A percentile compares a stretch with the other conserved stretches of the same genome.
Conservation (phyloP, 768 basidiomycete genomes). For the Rhizopogon salebrosus region DNA sequence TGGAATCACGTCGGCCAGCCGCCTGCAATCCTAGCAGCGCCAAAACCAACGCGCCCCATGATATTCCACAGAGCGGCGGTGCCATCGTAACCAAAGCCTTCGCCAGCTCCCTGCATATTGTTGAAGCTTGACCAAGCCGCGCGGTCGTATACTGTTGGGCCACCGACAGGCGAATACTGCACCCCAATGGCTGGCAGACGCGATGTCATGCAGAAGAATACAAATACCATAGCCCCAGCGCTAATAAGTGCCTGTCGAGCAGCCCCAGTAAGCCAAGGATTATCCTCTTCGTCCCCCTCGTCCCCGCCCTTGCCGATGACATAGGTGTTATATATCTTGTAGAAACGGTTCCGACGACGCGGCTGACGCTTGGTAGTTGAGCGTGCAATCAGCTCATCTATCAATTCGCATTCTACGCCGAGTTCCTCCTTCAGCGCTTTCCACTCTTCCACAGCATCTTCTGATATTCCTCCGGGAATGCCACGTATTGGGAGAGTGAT, state of each 20-base stretch:
- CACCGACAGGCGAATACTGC: slow-evolving; percentile 53
- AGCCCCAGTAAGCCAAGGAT: slow-evolving; percentile 27
- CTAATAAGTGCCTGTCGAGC: slow-evolving; percentile 50
- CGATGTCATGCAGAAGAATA: slow-evolving; percentile 50
- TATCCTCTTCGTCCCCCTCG: slow-evolving; percentile 3
- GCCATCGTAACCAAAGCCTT: slow-evolving; percentile 61
- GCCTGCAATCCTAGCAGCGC: slow-evolving; percentile 68
- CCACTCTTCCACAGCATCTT: slow-evolving; percentile 73
- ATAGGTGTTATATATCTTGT: slow-evolving; percentile 83
- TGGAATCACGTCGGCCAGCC: slow-evolving; percentile 68
- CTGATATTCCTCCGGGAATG: slow-evolving; percentile 52
- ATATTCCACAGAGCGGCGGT: slow-evolving; percentile 64
- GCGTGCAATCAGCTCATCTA: slow-evolving; percentile 63
- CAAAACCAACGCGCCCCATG: slow-evolving; percentile 66
- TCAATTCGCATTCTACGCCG: slow-evolving; percentile 70
- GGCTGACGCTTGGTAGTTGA: slow-evolving; percentile 30
- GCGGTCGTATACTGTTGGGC: slow-evolving; percentile 74
- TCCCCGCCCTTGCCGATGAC: slow-evolving; percentile 34
- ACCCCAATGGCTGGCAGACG: slow-evolving; percentile 45
- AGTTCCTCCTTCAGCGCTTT: slow-evolving; percentile 73
- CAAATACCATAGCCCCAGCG: slow-evolving; percentile 56
- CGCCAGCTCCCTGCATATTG: slow-evolving; percentile 60
- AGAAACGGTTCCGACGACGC: slow-evolving; percentile 52
- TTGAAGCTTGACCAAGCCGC: slow-evolving; percentile 79
- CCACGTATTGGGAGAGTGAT: slow-evolving; percentile 38